phyloP scores from a whole-genome alignment of 805 yeast species.

The Barnettozyma salicaria region DNA sequence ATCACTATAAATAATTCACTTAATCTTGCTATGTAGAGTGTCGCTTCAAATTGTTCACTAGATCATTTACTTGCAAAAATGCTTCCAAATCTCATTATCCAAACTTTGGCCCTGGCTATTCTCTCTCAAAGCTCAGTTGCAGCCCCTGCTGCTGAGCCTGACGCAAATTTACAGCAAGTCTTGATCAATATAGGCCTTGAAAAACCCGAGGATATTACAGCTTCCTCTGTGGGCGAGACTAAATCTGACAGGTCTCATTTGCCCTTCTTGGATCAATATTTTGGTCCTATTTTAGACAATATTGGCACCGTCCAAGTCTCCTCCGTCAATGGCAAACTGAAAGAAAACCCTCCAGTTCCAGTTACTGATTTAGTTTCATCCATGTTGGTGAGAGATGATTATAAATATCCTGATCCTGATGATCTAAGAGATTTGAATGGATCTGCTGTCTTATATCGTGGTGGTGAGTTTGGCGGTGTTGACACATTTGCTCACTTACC shows the following conservation, averaged over 20 bases:
- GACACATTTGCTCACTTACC: conserved; percentile 49
- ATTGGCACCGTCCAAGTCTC: conserved; percentile 21
- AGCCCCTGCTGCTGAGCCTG: too few relatives aligned
- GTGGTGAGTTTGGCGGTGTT: conserved; percentile 47
- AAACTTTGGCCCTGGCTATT: too few relatives aligned
- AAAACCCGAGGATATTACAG: conserved; percentile 7
- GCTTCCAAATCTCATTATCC: too few relatives aligned
- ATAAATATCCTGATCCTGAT: conserved; percentile 32
- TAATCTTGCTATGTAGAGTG: too few relatives aligned
- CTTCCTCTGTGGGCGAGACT: not conserved
- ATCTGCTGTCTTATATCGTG: conserved; percentile 33
- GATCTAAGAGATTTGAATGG: conserved; percentile 36
- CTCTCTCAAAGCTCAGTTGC: too few relatives aligned
- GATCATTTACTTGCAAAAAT: too few relatives aligned
- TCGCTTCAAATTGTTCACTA: too few relatives aligned
- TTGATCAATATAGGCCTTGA: too few relatives aligned
- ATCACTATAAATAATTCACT: too few relatives aligned
- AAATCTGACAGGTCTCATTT: conserved; percentile 14
- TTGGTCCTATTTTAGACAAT: conserved; percentile 30
- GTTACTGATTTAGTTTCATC: conserved; percentile 28
- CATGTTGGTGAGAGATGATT: conserved; percentile 29
- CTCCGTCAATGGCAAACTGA: conserved; percentile 21
- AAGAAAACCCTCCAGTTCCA: conserved; percentile 25
- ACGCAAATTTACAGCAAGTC: too few relatives aligned
- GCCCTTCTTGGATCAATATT: conserved; percentile 32